Base-by-base conservation (phyloP, 1,284 basidiomycete species). In the Rhodotorula sp. region DNA sequence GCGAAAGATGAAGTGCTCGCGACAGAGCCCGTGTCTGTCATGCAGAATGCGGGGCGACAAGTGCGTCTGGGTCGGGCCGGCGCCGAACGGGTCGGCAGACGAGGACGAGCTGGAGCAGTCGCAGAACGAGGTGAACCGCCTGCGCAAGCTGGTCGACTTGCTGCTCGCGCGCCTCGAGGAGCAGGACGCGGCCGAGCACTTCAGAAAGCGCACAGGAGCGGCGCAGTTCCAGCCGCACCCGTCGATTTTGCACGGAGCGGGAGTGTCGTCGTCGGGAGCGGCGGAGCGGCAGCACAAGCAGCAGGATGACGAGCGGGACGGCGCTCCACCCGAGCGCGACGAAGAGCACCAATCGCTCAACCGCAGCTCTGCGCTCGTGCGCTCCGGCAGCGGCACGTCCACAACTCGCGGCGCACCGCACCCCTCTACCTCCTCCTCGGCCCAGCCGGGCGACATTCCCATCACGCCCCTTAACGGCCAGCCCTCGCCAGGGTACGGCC, bases 111-210 rank as follows among this genome's bases (percentile, higher is more conserved):
- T 74, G 21, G 70, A 71, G 52, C 49, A 25, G 52, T 49, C 59
- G 3, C 54, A 65, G 27, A 21, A 52, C 42, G 73, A 74, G 44
- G 68, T 74, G 48, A 61, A 57, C 25, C 48, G 73, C 3, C 49
- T 74, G 41, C 64, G 66, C 55, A 59, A 64, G n/a, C 68, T 74
- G 34, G 73, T 74, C 70, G 73, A 74, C 62, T 49, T 74, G 23
- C 68, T 74, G 25, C 59, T 74, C 44, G 66, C 59, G 2, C 58
- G 68, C 9, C 66, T 74, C 46, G 70, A 72, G 44, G 69, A 74
- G 56, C 68, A 70, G 41, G 69, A 73, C 53, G 68, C 62, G 27
- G 44, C 62, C 8, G 62, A 63, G 42, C 49, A 57, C 42, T 45
- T 42, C 53, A 58, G 13, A 27, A n/a, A 13, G 34, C 21, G 23